phyloP scores from a whole-genome alignment of 2,329 filamentous ascomycete species.

The Fusarium floridanum region DNA sequence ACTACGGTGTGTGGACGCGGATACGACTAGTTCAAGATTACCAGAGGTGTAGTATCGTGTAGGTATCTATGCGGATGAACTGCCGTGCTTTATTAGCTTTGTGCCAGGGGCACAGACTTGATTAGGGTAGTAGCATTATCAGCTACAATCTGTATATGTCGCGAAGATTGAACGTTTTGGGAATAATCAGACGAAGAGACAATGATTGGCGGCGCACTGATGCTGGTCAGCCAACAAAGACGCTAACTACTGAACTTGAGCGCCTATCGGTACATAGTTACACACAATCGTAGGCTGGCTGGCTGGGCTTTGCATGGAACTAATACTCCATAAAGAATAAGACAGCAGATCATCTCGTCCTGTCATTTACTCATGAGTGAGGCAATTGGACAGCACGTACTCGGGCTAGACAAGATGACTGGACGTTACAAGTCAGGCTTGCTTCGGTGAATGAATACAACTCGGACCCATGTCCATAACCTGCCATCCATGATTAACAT shows the following conservation, averaged over 20 bases:
- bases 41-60: not conserved
- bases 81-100: not conserved
- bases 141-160: not conserved
- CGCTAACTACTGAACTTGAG: not conserved
- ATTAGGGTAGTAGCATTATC: not conserved
- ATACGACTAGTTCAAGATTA: not conserved
- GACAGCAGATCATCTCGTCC: not conserved
- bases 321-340: not conserved
- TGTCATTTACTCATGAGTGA: not conserved
- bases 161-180: not conserved
- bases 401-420: not conserved
- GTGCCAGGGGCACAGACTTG: not conserved
- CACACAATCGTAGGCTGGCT: not conserved
- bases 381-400: not conserved
- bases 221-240: not conserved
- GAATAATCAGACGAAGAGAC: not conserved
- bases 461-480: not conserved
- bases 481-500: slow-evolving; percentile 8
- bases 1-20: not conserved
- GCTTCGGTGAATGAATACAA: not conserved
- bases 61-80: not conserved
- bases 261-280: not conserved
- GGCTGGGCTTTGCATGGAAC: not conserved
- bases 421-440: not conserved
- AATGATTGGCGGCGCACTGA: not conserved